Conservation (phyloP, 768 basidiomycete genomes). For the Phaeotremella skinneri region DNA sequence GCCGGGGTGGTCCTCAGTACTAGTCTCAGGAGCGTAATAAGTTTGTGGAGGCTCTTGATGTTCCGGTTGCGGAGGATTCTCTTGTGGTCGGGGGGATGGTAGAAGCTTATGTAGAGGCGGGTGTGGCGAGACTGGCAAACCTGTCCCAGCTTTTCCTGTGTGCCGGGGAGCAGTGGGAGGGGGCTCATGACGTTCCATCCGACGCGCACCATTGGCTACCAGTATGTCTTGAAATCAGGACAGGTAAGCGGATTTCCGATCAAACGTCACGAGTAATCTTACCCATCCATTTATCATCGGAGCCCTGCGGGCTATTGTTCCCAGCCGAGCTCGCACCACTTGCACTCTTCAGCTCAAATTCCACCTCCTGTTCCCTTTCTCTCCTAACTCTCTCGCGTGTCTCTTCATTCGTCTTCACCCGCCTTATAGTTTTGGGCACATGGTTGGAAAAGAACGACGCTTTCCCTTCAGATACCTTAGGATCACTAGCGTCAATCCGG, state of each 20-base stretch:
- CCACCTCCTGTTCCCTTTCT: conserved; percentile 28
- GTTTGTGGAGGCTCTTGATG: too few relatives aligned
- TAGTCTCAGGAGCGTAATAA: conserved; percentile 11
- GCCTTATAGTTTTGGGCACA: conserved; percentile 12
- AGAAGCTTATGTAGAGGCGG: conserved; percentile 5
- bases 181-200: conserved; percentile 42
- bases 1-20: background rate
- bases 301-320: conserved; percentile 17
- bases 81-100: background rate
- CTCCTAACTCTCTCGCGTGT: background rate
- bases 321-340: conserved; percentile 33
- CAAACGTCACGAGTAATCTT: too few relatives aligned
- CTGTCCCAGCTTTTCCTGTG: background rate
- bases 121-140: conserved; percentile 19
- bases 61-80: background rate
- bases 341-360: conserved; percentile 40
- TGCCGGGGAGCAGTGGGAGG: conserved; percentile 6
- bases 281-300: conserved; percentile 51
- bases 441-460: conserved; percentile 15
- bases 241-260: too few relatives aligned
- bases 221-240: conserved; percentile 34
- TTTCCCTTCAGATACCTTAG: conserved; percentile 16
- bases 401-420: conserved; percentile 23
- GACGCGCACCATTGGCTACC: conserved; percentile 43
- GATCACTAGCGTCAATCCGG: conserved; percentile 3